Conservation (phyloP, 169 alveolate species). For the Sarcocystis neurona region DNA sequence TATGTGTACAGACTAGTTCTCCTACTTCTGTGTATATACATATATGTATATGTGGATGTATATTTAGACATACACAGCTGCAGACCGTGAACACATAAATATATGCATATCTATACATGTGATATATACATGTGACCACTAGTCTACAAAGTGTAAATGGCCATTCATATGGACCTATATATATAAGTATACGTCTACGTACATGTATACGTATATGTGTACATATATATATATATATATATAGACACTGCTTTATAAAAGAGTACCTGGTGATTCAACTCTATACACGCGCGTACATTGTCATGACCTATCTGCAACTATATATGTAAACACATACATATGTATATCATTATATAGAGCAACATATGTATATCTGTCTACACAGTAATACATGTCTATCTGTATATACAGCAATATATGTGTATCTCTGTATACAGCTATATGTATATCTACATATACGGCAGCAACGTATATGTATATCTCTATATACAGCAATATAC, state of each 20-base stretch:
- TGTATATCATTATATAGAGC: background rate
- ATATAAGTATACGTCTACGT: background rate
- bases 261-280: background rate
- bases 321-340: background rate
- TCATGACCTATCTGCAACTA: background rate
- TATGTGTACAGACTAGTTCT: too few species aligned
- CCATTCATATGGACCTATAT: background rate
- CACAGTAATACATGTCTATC: too few species aligned
- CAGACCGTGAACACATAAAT: background rate
- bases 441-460: too few species aligned
- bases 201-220: too few species aligned
- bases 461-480: too few species aligned
- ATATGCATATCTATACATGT: background rate
- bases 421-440: too few species aligned
- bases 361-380: background rate
- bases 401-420: too few species aligned
- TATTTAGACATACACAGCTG: background rate
- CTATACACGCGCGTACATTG: background rate
- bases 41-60: background rate
- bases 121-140: background rate
- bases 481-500: too few species aligned
- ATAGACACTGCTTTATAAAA: too few species aligned
- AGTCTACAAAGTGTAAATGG: background rate
- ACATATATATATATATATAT: too few species aligned
- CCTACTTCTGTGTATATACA: too few species aligned